Evolutionary conservation across 306 rosid species (phyloP).

Genomic region (Prunus armeniaca): DNA sequence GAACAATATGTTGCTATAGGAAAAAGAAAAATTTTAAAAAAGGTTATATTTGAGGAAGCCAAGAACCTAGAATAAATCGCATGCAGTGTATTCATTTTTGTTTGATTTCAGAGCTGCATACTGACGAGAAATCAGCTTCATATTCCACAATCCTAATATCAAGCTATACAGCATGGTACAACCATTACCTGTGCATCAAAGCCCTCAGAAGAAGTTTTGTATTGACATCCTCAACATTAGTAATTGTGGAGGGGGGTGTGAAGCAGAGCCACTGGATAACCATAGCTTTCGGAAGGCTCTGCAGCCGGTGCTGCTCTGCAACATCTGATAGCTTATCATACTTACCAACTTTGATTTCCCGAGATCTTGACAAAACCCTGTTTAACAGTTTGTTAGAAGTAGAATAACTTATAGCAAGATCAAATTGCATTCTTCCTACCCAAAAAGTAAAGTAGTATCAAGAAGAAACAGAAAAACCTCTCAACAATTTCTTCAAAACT

Average conservation of each 20-base stretch:
- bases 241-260: slow-evolving; percentile 89
- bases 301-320: slow-evolving; percentile 86
- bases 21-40: background rate
- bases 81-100: background rate
- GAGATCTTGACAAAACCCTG: slow-evolving; percentile 91
- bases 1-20: slow-evolving; percentile 75
- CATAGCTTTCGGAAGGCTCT: slow-evolving; percentile 92
- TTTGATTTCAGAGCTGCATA: slow-evolving; percentile 2
- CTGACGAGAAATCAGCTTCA: slow-evolving; percentile 24
- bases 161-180: background rate
- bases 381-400: slow-evolving; percentile 31
- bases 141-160: background rate
- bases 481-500: slow-evolving; percentile 94
- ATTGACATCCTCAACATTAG: slow-evolving; percentile 63
- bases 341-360: slow-evolving; percentile 71
- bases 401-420: slow-evolving; percentile 12
- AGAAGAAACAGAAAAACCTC: slow-evolving; percentile 45
- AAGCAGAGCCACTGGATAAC: slow-evolving; percentile 98
- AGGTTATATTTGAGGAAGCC: slow-evolving; percentile 19
- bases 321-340: slow-evolving; percentile 63
- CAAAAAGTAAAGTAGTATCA: slow-evolving; percentile 6
- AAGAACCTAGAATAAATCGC: background rate
- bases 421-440: slow-evolving; percentile 9
- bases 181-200: slow-evolving; percentile 69
- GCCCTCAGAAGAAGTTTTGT: slow-evolving; percentile 78